Evolutionary conservation across 352 stramenopile genomes (phyloP).

Genomic region (Blastocystis hominis): DNA sequence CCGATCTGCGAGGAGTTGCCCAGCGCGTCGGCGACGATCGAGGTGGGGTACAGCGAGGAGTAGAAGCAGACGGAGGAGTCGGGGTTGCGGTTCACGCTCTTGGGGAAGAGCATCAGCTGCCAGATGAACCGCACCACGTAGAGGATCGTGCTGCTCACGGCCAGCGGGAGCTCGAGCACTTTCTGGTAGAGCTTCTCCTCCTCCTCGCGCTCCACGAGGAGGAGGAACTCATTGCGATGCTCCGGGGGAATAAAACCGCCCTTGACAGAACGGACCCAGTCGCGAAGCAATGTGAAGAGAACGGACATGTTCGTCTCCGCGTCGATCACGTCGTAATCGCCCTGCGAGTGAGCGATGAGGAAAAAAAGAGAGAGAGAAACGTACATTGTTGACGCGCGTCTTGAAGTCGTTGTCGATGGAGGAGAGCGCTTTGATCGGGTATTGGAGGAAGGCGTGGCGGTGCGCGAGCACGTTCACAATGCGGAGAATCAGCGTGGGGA

Average conservation of each 20-base stretch:
- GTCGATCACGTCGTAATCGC: neutral
- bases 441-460: neutral
- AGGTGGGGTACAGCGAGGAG: neutral
- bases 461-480: neutral
- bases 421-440: neutral
- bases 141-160: neutral
- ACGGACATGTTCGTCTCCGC: neutral
- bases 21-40: neutral
- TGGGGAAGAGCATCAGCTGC: neutral
- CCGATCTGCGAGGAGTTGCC: neutral
- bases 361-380: neutral
- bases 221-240: neutral
- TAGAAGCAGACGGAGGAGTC: neutral
- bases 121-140: slow-evolving; percentile 15
- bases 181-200: neutral
- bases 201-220: neutral
- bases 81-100: neutral
- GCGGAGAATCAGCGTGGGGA: neutral
- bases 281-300: neutral
- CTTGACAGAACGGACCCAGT: slow-evolving; percentile 25
- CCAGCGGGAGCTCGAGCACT: neutral
- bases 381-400: neutral
- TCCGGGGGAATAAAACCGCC: slow-evolving; percentile 6
- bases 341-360: neutral
- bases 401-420: neutral